Evolutionary conservation across 108 stramenopile species (phyloP).

Genomic region (Pinguiococcus pyrenoidosus): DNA sequence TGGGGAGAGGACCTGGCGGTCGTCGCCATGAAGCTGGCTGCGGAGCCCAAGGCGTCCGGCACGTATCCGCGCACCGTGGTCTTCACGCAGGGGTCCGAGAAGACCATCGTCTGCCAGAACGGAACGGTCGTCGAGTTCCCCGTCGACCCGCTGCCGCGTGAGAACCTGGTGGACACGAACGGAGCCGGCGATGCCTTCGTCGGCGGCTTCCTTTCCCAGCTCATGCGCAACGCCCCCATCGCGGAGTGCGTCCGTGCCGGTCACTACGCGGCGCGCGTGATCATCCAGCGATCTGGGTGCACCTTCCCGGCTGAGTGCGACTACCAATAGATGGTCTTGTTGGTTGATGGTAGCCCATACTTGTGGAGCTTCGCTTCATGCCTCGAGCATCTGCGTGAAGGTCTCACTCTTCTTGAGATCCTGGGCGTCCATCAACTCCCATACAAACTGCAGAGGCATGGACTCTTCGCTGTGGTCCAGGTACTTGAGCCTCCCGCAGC

Average conservation of each 20-base stretch:
- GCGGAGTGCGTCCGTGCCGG: conserved; percentile 87
- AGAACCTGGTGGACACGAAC: conserved; percentile 92
- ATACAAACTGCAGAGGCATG: too few relatives aligned
- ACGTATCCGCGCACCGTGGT: conserved; percentile 70
- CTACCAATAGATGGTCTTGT: conserved; percentile 16
- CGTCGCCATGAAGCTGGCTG: conserved; percentile 71
- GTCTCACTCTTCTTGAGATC: too few relatives aligned
- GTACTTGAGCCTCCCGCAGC: too few relatives aligned
- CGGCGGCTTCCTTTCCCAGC: conserved; percentile 85
- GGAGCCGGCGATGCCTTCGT: conserved; percentile 99
- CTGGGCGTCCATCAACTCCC: too few relatives aligned
- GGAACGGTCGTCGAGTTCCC: conserved; percentile 73
- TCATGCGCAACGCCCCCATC: conserved; percentile 54
- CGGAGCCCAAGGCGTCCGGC: conserved; percentile 67
- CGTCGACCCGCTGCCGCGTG: conserved; percentile 64
- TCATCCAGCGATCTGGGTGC: conserved; percentile 93
- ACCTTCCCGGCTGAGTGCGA: conserved; percentile 58
- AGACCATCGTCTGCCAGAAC: conserved; percentile 80
- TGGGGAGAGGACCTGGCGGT: conserved; percentile 74
- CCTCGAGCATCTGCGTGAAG: too few relatives aligned
- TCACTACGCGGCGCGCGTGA: conserved; percentile 79
- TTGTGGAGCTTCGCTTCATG: too few relatives aligned
- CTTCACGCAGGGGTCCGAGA: conserved; percentile 88
- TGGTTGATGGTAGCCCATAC: too few relatives aligned
- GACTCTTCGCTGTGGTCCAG: too few relatives aligned